Evolutionary conservation across 31 red algal species (phyloP), one percentile per base, ranked within the genome.

Genomic region (Endocladia muricata): DNA sequence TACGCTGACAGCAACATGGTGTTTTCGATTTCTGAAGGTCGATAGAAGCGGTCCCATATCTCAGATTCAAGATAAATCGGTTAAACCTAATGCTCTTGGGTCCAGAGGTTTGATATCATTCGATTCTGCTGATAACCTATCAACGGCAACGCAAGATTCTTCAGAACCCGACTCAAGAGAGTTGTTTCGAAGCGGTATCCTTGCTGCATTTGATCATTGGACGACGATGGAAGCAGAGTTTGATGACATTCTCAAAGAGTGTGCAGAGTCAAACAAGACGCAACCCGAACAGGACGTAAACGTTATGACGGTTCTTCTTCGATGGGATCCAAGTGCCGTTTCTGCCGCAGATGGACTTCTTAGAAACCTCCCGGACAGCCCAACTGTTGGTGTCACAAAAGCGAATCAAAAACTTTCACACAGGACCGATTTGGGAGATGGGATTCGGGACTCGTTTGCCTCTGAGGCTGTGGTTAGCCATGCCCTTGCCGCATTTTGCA

Each of bases 41-140:
- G 81, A 85, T 21, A 55, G 76, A 37, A 85, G 59, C 37, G 52
- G 37, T 23, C 41, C 69, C 49, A 6, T 49, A 3, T 21, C 61
- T 58, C 6, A 60, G 7, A 56, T 36, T 39, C 52, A 66, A 54
- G 32, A 47, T 33, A 41, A 41, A 25, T 25, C 59, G 4, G 61
- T 35, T 22, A 76, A 68, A n/a, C 49, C 49, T 28, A 40, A 31
- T 33, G 37, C 60, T 19, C 69, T 43, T 25, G 25, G 78, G 9
- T 65, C 73, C n/a, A 58, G 74, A 58, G 78, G 73, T 19, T 70
- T 91, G 23, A 56, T 68, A 9, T 82, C 88, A 23, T 92, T 92
- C 44, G 92, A 95, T 77, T 96, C 93, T 0, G 93, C 93, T 21
- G 93, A 96, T 55, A 96, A 96, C 74, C 72, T 96, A 51, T 84